phyloP scores from a whole-genome alignment of 257 asterid genomes.

The Plantago ovata region DNA sequence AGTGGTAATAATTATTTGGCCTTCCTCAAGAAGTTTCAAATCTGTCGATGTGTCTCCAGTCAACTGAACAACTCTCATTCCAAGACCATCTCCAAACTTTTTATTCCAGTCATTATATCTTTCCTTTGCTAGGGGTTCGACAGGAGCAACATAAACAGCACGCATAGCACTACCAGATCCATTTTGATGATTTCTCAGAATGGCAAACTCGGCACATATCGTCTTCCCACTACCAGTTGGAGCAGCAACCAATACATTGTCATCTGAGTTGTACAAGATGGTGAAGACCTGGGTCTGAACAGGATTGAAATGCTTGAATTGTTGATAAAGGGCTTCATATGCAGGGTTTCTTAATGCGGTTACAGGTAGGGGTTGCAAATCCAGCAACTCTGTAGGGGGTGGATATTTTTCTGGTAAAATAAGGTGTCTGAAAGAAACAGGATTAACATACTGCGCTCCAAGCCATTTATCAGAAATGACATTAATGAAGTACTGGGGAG shows the following conservation, averaged over 20 bases:
- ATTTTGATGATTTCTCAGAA: conserved; percentile 47
- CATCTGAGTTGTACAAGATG: conserved; percentile 51
- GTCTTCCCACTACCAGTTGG: conserved; percentile 71
- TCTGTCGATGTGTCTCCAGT: conserved; percentile 56
- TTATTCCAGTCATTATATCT: conserved; percentile 46
- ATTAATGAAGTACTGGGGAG: conserved; percentile 48
- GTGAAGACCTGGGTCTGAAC: conserved; percentile 67
- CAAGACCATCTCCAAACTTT: conserved; percentile 53
- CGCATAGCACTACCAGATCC: conserved; percentile 42
- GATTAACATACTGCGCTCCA: conserved; percentile 48
- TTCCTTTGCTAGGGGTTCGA: conserved; percentile 60
- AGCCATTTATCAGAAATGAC: conserved; percentile 57
- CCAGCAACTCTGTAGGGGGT: conserved; percentile 59
- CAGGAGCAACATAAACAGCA: conserved; percentile 58
- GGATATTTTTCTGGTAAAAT: conserved; percentile 60
- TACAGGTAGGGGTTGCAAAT: conserved; percentile 61
- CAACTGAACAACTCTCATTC: conserved; percentile 42
- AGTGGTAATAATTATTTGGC: conserved; percentile 55
- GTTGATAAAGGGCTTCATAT: conserved; percentile 53
- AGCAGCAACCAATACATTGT: conserved; percentile 62
- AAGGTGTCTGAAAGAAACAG: conserved; percentile 60
- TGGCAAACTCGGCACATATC: conserved; percentile 58
- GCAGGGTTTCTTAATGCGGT: conserved; percentile 55
- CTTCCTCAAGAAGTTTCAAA: conserved; percentile 52
- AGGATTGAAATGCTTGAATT: conserved; percentile 61